Percentiles rank a stretch among this genome's conserved stretches.
Evolutionary conservation across 345 rosid species (phyloP).

Genomic region (Bruguiera sexangula): DNA sequence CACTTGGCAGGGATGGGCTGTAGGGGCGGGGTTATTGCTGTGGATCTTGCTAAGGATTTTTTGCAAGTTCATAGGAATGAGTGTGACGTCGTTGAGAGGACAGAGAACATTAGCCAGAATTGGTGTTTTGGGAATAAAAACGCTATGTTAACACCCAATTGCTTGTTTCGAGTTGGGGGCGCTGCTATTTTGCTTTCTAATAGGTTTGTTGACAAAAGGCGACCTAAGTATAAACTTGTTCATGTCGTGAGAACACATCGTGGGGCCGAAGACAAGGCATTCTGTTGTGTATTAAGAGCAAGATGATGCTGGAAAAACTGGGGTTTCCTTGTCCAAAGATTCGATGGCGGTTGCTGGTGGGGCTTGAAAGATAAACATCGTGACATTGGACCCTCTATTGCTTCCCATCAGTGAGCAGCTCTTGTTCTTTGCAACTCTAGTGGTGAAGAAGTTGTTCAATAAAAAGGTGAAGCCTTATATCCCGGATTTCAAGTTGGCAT

Average conservation of each 20-base stretch:
- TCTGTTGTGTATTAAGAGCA: conserved; percentile 24
- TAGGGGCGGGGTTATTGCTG: conserved; percentile 26
- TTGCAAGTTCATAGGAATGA: conserved; percentile 22
- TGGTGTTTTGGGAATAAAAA: conserved; percentile 30
- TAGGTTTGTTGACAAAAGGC: conserved; percentile 3
- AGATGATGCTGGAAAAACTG: conserved; percentile 23
- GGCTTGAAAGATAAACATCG: conserved; percentile 19
- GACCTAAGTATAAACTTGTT: conserved; percentile 26
- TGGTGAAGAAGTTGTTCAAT: conserved; percentile 20
- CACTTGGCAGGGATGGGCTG: conserved; percentile 30
- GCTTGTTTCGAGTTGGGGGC: conserved; percentile 27
- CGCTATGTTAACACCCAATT: conserved; percentile 25
- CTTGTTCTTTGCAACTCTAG: conserved; percentile 27
- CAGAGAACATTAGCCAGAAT: conserved; percentile 29
- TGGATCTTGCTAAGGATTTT: conserved; percentile 24
- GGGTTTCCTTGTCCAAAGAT: conserved; percentile 24
- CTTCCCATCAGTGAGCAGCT: conserved; percentile 30
- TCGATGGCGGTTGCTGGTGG: conserved; percentile 27
- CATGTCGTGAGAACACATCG: conserved; percentile 25
- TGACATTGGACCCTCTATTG: conserved; percentile 19
- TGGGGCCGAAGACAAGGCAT: conserved; percentile 26
- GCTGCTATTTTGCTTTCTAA: conserved; percentile 24
- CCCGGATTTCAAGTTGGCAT: conserved; percentile 29
- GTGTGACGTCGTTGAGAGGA: conserved; percentile 25
- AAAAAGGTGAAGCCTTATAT: conserved; percentile 23